phyloP scores from a whole-genome alignment of 2,329 filamentous ascomycete genomes.

The Dothistroma septosporum region DNA sequence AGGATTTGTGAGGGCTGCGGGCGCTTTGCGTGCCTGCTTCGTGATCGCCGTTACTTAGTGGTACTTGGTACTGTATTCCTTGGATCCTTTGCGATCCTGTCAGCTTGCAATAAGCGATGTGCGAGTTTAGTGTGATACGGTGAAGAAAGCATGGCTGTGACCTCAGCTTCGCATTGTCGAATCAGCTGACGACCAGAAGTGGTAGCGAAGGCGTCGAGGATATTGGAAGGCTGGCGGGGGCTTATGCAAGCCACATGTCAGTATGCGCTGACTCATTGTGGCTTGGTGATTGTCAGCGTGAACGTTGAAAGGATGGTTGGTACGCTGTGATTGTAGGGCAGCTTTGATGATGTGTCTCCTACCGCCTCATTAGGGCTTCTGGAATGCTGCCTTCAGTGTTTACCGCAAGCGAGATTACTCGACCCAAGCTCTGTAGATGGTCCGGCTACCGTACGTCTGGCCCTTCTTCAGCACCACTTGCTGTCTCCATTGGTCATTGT shows the following conservation, averaged over 20 bases:
- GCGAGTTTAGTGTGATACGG: background rate
- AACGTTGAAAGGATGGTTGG: background rate
- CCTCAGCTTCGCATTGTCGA: background rate
- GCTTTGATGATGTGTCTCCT: background rate
- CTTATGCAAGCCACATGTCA: background rate
- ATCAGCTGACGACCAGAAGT: background rate
- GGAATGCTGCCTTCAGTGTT: no score
- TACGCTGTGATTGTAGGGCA: background rate
- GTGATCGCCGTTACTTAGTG: background rate
- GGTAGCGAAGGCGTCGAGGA: background rate
- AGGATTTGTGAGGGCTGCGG: background rate
- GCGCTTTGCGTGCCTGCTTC: background rate
- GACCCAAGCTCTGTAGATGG: constrained; percentile 82
- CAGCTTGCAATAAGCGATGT: background rate
- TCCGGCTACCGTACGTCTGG: constrained; percentile 72
- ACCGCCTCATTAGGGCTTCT: no score
- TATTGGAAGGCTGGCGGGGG: background rate
- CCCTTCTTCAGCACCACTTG: constrained; percentile 82
- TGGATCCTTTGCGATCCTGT: background rate
- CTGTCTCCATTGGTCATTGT: constrained; percentile 71
- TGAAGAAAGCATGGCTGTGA: background rate
- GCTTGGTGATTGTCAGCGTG: background rate
- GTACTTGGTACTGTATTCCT: background rate
- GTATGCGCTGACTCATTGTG: background rate
- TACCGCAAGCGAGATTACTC: constrained; percentile 35